Evolutionary conservation across 2,329 filamentous ascomycete genomes (phyloP).

Genomic region (Pestalotiopsis sp.): DNA sequence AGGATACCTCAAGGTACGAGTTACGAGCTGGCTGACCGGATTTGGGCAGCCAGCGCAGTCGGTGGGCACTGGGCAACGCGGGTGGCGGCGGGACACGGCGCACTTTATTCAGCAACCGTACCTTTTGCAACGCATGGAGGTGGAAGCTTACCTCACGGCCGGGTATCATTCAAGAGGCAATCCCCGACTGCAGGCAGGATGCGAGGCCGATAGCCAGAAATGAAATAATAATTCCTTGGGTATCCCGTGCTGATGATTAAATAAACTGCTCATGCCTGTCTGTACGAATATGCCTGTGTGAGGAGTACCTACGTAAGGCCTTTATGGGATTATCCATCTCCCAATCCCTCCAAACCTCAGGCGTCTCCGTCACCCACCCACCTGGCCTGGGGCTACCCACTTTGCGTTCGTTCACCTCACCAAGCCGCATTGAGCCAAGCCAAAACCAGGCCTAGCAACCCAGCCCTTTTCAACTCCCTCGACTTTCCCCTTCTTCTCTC

Average conservation of each 20-base stretch:
- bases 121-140: background rate
- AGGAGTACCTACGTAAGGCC: background rate
- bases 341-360: background rate
- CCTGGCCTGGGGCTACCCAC: background rate
- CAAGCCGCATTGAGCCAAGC: constrained; percentile 5
- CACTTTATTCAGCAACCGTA: background rate
- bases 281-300: too few species aligned
- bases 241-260: too few species aligned
- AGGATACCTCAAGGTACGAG: too few species aligned
- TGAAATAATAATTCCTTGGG: too few species aligned
- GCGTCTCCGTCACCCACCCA: background rate
- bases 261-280: too few species aligned
- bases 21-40: background rate
- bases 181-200: background rate
- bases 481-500: background rate
- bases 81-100: background rate
- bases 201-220: background rate
- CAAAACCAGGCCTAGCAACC: constrained; percentile 6
- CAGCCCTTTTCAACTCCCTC: constrained; percentile 3
- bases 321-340: background rate
- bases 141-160: too few species aligned
- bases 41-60: background rate
- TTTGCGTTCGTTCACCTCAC: constrained; percentile 3
- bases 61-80: background rate
- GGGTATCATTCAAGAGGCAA: background rate